Conservation (phyloP, 108 stramenopile genomes). For the Skeletonema tropicum region DNA sequence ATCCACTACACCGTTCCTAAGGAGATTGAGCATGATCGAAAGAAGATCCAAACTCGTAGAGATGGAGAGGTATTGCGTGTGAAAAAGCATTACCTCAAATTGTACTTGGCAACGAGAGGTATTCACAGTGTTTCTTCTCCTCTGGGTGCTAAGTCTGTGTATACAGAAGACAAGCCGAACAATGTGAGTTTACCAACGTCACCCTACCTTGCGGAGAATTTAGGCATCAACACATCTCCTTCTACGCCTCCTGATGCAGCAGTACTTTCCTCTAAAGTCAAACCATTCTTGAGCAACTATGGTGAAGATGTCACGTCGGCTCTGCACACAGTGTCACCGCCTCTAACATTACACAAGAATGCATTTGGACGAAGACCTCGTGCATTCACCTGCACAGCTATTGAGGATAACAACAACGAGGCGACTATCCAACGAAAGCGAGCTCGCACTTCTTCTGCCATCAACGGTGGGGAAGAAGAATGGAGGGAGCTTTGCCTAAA, state of each 20-base stretch:
- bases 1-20: slow-evolving; percentile 10
- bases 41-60: slow-evolving; percentile 42
- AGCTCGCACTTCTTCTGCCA: slow-evolving; percentile 18
- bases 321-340: neutral
- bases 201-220: neutral
- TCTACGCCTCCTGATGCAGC: neutral
- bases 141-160: neutral
- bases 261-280: neutral
- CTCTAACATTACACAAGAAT: neutral
- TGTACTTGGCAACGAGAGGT: slow-evolving; percentile 47
- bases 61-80: slow-evolving; percentile 54
- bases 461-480: slow-evolving; percentile 31
- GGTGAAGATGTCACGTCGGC: neutral
- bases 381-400: slow-evolving; percentile 8
- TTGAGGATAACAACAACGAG: neutral
- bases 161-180: neutral
- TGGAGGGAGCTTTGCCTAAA: slow-evolving; percentile 41
- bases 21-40: neutral
- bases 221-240: neutral
- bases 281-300: neutral
- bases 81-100: slow-evolving; percentile 56
- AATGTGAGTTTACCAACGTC: neutral
- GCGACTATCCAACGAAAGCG: slow-evolving; percentile 7
- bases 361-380: slow-evolving; percentile 12
- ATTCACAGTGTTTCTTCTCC: slow-evolving; percentile 32